Evolutionary conservation across 345 rosid species (phyloP).

Genomic region (Salix exigua): DNA sequence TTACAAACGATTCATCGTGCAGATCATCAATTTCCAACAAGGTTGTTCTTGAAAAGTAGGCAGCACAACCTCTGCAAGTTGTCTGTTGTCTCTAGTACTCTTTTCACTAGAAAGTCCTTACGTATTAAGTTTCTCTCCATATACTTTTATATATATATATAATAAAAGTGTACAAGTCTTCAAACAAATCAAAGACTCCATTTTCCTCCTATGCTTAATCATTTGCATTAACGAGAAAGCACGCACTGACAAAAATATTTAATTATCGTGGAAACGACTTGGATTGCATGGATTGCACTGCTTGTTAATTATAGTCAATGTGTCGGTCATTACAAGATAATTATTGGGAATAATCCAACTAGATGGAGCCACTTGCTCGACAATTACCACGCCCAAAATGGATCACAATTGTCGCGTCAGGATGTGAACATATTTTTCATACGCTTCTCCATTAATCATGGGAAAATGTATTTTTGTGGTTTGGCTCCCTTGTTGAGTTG

Average conservation of each 20-base stretch:
- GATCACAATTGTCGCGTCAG: background rate
- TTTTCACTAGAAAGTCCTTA: too few species aligned
- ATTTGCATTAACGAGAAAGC: conserved; percentile 19
- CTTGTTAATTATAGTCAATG: background rate
- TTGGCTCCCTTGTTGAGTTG: too few species aligned
- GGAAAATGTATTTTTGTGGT: background rate
- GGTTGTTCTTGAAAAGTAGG: background rate
- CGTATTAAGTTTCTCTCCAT: background rate
- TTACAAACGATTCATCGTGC: too few species aligned
- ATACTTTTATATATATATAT: background rate
- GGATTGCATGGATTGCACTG: background rate
- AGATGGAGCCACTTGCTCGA: background rate
- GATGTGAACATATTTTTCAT: background rate
- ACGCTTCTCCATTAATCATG: background rate
- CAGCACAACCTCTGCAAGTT: conserved; percentile 13
- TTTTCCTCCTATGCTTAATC: conserved; percentile 15
- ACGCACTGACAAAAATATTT: background rate
- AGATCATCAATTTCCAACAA: too few species aligned
- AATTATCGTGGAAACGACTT: background rate
- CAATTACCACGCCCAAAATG: background rate
- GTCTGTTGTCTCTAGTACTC: background rate
- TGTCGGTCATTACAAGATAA: background rate
- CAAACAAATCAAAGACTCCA: conserved; percentile 6
- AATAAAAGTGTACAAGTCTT: background rate
- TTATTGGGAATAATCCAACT: background rate